phyloP scores from a whole-genome alignment of 768 basidiomycete species.

The Pulveroboletus sp. region DNA sequence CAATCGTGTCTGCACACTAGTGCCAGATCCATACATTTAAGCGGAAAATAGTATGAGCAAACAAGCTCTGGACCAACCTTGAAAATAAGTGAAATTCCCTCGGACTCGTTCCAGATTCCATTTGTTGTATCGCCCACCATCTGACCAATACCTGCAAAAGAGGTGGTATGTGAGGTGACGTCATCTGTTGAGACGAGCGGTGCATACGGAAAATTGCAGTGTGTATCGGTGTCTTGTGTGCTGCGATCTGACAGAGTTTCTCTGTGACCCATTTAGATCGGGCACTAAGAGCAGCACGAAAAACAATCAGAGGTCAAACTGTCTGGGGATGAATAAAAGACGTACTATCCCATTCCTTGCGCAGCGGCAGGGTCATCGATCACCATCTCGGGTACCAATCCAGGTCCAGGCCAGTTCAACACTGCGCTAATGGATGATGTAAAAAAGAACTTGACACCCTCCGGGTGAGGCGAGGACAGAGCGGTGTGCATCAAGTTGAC shows the following conservation, averaged over 20 bases:
- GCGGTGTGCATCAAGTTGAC: conserved; percentile 50
- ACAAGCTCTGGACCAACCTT: conserved; percentile 18
- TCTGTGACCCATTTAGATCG: conserved; percentile 53
- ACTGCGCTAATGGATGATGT: conserved; percentile 45
- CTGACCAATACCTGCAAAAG: conserved; percentile 44
- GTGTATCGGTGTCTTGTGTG: conserved; percentile 21
- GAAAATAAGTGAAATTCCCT: conserved; percentile 30
- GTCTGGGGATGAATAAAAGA: neutral
- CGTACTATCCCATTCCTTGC: conserved; percentile 35
- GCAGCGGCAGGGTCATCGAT: conserved; percentile 24
- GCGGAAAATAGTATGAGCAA: neutral
- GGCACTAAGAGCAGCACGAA: conserved; percentile 7
- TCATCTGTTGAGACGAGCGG: neutral
- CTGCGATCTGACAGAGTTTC: conserved; percentile 47
- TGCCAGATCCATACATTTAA: neutral
- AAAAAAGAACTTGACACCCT: conserved; percentile 46
- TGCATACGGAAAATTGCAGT: conserved; percentile 21
- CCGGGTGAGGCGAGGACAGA: conserved; percentile 33
- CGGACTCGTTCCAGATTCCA: conserved; percentile 56
- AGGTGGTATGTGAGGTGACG: neutral
- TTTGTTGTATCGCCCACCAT: conserved; percentile 49
- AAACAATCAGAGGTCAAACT: too few species aligned
- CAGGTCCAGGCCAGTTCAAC: conserved; percentile 19
- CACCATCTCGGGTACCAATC: conserved; percentile 21
- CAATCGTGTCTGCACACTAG: conserved; percentile 40